Evolutionary conservation across 2,329 filamentous ascomycete genomes (phyloP).

Genomic region (Claviceps africana): DNA sequence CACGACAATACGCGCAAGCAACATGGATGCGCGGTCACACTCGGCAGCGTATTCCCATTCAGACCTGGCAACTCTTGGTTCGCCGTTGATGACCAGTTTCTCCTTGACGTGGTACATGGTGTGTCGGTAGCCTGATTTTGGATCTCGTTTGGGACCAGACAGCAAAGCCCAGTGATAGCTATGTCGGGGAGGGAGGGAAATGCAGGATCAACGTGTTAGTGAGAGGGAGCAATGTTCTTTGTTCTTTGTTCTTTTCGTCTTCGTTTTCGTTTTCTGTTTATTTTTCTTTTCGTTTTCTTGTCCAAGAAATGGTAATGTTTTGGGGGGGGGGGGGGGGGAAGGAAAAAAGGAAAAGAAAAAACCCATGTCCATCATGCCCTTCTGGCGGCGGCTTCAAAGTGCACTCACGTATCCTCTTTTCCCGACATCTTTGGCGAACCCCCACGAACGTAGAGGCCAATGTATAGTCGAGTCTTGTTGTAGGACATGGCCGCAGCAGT

Average conservation of each 20-base stretch:
- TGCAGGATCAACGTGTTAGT: background rate
- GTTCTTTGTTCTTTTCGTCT: no score
- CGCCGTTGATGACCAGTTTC: conserved; percentile 2
- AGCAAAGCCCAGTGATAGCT: conserved; percentile 7
- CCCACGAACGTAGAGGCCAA: conserved; percentile 7
- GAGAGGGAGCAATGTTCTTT: background rate
- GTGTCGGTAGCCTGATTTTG: conserved; percentile 1
- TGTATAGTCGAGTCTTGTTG: conserved; percentile 5
- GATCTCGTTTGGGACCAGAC: conserved; percentile 3
- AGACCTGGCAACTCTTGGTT: conserved; percentile 1
- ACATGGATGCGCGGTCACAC: conserved; percentile 2
- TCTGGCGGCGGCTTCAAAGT: no score
- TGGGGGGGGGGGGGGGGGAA: no score
- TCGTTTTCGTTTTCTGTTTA: background rate
- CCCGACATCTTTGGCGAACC: conserved; percentile 4
- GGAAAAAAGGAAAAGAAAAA: background rate
- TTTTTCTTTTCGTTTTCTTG: no score
- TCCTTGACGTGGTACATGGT: conserved; percentile 7
- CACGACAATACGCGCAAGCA: conserved; percentile 3
- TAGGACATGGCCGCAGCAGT: background rate
- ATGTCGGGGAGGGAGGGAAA: no score
- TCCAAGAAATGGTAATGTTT: no score
- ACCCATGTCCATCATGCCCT: background rate
- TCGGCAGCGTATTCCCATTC: conserved; percentile 5
- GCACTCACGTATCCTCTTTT: conserved; percentile 6